Percentiles rank a stretch among this genome's conserved stretches.
Conservation (phyloP, 441 rosid genomes). For the Isatis lusitanica region DNA sequence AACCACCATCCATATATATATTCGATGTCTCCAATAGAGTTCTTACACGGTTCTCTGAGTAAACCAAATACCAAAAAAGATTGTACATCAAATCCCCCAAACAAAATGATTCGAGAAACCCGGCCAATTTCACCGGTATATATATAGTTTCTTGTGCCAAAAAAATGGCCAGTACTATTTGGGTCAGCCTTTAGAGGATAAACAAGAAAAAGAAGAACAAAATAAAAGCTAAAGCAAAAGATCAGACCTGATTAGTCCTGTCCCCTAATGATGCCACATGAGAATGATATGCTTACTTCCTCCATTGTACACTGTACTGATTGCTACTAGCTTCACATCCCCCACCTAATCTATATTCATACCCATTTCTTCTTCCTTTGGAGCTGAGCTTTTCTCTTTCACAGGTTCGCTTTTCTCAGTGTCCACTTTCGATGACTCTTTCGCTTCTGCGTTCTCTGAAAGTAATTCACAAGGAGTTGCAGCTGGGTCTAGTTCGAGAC, state of each 20-base stretch:
- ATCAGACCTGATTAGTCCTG: constrained; percentile 34
- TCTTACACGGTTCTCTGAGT: constrained; percentile 24
- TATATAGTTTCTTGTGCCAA: constrained; percentile 27
- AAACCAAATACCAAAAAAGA: constrained; percentile 18
- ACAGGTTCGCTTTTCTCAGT: constrained; percentile 10
- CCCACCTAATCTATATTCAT: constrained; percentile 18
- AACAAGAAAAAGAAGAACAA: not conserved
- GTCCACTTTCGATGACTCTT: constrained; percentile 14
- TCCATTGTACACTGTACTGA: constrained; percentile 33
- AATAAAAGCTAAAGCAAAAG: not conserved
- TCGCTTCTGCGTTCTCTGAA: constrained; percentile 32
- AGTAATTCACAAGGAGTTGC: constrained; percentile 76
- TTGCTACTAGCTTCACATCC: constrained; percentile 12
- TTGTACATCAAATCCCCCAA: not conserved
- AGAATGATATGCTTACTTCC: constrained; percentile 27
- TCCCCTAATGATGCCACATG: constrained; percentile 26
- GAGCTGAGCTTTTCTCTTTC: constrained; percentile 9
- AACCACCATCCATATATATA: constrained; percentile 31
- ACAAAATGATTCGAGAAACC: not conserved
- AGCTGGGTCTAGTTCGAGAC: constrained; percentile 90
- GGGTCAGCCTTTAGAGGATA: constrained; percentile 20
- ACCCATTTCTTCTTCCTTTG: constrained; percentile 11
- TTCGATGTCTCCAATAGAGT: constrained; percentile 10
- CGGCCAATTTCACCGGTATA: constrained; percentile 3
- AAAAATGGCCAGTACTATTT: constrained; percentile 19